Evolutionary conservation across 768 basidiomycete genomes (phyloP).

Genomic region (Wakefieldia striispora): DNA sequence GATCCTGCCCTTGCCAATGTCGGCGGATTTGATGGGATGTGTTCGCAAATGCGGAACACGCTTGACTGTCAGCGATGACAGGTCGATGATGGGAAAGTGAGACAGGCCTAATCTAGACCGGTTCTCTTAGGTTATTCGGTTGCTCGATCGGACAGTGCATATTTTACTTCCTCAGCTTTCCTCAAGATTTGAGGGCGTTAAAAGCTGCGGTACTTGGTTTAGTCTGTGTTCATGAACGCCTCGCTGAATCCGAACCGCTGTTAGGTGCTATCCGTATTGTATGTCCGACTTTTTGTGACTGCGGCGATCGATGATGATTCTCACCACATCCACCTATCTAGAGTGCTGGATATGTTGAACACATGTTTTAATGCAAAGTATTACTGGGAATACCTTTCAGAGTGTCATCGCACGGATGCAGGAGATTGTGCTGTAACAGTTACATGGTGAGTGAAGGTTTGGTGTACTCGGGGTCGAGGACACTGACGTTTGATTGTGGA

Average conservation of each 20-base stretch:
- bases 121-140: constrained; percentile 6
- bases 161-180: constrained; percentile 9
- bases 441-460: no score
- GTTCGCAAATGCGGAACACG: no score
- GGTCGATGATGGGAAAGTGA: no score
- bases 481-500: no score
- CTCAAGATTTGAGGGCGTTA: constrained; percentile 4
- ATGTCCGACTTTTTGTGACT: neutral
- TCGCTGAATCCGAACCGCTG: neutral
- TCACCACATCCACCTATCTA: neutral
- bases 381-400: neutral
- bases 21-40: no score
- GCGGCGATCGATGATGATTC: no score
- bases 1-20: no score
- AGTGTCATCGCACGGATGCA: neutral
- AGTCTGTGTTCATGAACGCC: no score
- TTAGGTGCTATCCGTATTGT: constrained; percentile 5
- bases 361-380: neutral
- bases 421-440: no score
- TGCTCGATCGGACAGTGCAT: constrained; percentile 10
- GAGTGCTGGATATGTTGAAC: constrained; percentile 2
- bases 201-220: constrained; percentile 4
- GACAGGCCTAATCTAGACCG: no score
- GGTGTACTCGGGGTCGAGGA: no score
- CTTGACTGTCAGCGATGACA: no score